A percentile compares a stretch with the other conserved stretches of the same genome.
These are phyloP conservation scores for Penicillium sp. DNA, from an alignment of 2,329 filamentous ascomycete species.

Conservation along the genomic window DNA sequence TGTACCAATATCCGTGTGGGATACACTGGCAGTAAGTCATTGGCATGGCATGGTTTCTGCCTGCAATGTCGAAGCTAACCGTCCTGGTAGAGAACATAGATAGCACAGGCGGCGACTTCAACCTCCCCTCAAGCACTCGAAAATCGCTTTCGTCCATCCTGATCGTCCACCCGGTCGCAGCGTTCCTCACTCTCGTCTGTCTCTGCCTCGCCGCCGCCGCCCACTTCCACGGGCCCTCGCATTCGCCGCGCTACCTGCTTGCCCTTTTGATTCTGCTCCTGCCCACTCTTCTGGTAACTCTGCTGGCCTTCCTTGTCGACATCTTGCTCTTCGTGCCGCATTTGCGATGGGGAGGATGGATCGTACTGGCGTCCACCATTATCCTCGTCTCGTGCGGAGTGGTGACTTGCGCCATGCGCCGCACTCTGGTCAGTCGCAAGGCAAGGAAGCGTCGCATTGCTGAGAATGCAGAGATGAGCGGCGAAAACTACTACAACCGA, in stretches of 20 bases:
- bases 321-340: conserved; percentile 94
- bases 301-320: conserved; percentile 89
- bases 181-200: conserved; percentile 81
- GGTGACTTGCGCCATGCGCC: conserved; percentile 91
- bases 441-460: conserved; percentile 89
- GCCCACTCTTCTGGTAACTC: conserved; percentile 77
- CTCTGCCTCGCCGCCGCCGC: conserved; percentile 76
- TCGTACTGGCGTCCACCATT: conserved; percentile 86
- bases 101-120: conserved; percentile 56
- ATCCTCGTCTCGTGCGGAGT: conserved; percentile 79
- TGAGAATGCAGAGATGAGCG: conserved; percentile 96
- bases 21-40: conserved; percentile 74
- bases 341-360: conserved; percentile 89
- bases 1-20: conserved; percentile 80
- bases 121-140: conserved; percentile 65
- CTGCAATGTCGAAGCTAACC: conserved; percentile 14
- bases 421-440: conserved; percentile 87
- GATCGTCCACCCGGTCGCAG: conserved; percentile 89
- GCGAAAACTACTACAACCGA: conserved; percentile 83
- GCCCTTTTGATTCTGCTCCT: conserved; percentile 83
- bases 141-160: conserved; percentile 81
- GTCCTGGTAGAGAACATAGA: conserved; percentile 35
- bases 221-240: conserved; percentile 83
- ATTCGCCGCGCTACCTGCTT: conserved; percentile 86
- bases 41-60: conserved; percentile 18